A percentile compares a stretch with the other conserved stretches of the same genome.
These are phyloP conservation scores for Stromatinia cepivora DNA, from an alignment of 2,329 filamentous ascomycete genomes.

Conservation along the genomic window DNA sequence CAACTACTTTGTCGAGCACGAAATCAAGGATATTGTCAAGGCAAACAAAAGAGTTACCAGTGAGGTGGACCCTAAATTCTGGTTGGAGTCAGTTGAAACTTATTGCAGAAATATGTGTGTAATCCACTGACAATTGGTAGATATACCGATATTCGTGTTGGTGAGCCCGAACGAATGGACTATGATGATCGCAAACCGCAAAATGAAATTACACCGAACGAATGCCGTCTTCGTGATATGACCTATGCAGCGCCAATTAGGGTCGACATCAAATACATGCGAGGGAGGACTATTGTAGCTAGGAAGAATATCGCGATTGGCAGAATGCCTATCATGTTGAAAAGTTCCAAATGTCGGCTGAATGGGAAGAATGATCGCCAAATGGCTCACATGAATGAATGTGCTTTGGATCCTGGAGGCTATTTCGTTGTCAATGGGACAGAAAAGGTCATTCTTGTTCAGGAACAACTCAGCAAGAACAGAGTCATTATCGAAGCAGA, in stretches of 20 bases:
- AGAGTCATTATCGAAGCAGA: slow-evolving; percentile 95
- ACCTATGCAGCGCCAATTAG: slow-evolving; percentile 96
- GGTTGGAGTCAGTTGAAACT: slow-evolving; percentile 61
- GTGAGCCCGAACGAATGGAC: slow-evolving; percentile 76
- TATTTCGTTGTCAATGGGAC: slow-evolving; percentile 98
- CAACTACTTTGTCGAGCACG: slow-evolving; percentile 96
- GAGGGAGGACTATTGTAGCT: slow-evolving; percentile 74
- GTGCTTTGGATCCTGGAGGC: slow-evolving; percentile 90
- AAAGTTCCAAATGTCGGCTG: slow-evolving; percentile 89
- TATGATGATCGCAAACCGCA: slow-evolving; percentile 69
- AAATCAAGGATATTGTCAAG: slow-evolving; percentile 94
- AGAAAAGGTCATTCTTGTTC: slow-evolving; percentile 97
- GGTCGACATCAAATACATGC: slow-evolving; percentile 87
- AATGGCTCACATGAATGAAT: slow-evolving; percentile 93
- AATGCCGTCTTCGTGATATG: slow-evolving; percentile 93
- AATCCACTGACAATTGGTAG: slow-evolving; percentile 26
- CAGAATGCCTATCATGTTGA: slow-evolving; percentile 93
- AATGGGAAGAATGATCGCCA: slow-evolving; percentile 79
- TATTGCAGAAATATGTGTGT: background rate
- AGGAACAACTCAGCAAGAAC: slow-evolving; percentile 99
- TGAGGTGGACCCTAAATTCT: slow-evolving; percentile 90
- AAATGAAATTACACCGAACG: slow-evolving; percentile 84
- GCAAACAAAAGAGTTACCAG: slow-evolving; percentile 86
- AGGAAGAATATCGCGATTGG: slow-evolving; percentile 79
- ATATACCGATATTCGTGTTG: slow-evolving; percentile 87